Conservation (phyloP, 768 basidiomycete species). For the Myochromella boudieri region DNA sequence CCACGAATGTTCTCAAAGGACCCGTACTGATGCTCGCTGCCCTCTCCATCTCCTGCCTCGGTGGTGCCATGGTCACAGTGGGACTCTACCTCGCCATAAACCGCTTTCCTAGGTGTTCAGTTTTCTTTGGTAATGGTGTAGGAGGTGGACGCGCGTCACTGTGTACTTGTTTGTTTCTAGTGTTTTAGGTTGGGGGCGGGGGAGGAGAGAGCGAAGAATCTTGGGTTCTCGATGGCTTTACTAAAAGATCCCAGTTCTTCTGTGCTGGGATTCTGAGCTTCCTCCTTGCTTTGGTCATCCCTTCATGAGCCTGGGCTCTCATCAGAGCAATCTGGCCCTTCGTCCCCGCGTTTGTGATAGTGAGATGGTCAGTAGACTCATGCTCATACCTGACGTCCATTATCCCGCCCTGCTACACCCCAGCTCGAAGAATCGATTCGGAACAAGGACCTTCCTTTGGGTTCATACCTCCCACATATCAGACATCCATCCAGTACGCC, state of each 20-base stretch:
- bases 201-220: constrained; percentile 31
- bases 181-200: no score
- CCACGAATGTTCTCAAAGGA: constrained; percentile 49
- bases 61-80: background rate
- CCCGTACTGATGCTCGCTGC: constrained; percentile 6
- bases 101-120: background rate
- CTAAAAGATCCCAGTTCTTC: constrained; percentile 29
- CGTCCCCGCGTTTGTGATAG: background rate
- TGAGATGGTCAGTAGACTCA: background rate
- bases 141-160: background rate
- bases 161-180: background rate
- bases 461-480: no score
- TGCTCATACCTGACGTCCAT: no score
- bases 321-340: background rate
- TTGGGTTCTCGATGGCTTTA: constrained; percentile 56
- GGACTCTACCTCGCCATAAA: background rate
- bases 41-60: background rate
- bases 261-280: constrained; percentile 31
- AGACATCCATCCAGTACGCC: no score
- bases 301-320: background rate
- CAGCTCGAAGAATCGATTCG: no score
- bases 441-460: no score
- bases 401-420: no score
- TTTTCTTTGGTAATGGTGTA: no score
- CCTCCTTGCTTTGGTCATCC: no score